phyloP scores from a whole-genome alignment of 805 yeast genomes.

The Jamesozyma rosinii region DNA sequence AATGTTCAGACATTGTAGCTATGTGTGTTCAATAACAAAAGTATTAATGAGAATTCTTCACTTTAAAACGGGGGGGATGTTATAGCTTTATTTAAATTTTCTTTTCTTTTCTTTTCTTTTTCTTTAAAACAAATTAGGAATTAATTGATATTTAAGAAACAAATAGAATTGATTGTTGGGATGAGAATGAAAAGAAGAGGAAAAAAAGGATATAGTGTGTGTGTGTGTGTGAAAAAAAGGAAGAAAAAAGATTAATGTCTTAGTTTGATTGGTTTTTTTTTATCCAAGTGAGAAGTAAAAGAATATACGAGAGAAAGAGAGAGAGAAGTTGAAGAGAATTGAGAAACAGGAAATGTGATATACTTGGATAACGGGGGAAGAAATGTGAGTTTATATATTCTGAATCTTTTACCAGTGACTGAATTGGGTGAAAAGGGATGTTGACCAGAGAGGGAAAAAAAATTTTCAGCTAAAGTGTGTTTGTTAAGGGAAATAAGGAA shows the following conservation, averaged over 20 bases:
- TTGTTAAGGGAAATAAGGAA: background rate
- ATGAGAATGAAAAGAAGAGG: background rate
- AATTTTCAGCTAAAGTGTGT: background rate
- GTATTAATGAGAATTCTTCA: background rate
- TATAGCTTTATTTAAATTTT: background rate
- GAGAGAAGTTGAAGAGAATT: background rate
- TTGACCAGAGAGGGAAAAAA: background rate
- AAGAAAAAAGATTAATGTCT: constrained; percentile 6
- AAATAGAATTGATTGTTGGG: background rate
- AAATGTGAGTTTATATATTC: constrained; percentile 1
- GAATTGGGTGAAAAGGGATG: no score
- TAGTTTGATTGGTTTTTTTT: background rate
- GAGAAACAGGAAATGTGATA: background rate
- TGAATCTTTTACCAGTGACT: background rate
- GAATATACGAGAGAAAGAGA: background rate
- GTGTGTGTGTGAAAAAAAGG: background rate
- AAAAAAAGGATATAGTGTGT: no score
- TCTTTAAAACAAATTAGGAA: background rate
- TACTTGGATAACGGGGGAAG: background rate
- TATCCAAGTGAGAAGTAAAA: background rate
- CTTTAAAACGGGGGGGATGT: no score
- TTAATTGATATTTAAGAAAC: background rate
- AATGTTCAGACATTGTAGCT: constrained; percentile 7
- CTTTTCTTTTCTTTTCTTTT: background rate
- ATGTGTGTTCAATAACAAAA: background rate